Percentiles rank a stretch among this genome's conserved stretches.
Conservation (phyloP, 2,329 filamentous ascomycete species). For the Penicillium sp. region DNA sequence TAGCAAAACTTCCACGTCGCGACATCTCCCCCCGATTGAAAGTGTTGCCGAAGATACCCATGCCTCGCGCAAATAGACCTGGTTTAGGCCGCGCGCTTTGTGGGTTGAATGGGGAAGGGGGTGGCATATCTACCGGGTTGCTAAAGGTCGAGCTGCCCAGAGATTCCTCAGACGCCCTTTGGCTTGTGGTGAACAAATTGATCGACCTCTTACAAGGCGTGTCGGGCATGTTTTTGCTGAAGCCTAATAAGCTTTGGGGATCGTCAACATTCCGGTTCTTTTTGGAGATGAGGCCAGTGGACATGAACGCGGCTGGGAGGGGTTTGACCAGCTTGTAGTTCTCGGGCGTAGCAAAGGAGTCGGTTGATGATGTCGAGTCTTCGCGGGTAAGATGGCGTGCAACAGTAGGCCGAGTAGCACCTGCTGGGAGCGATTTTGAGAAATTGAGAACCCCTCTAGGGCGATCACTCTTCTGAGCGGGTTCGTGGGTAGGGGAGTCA, state of each 20-base stretch:
- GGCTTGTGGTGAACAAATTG: slow-evolving; percentile 69
- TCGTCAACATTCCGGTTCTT: slow-evolving; percentile 84
- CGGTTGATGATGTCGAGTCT: slow-evolving; percentile 53
- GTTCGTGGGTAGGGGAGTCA: slow-evolving; percentile 70
- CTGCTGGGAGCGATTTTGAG: slow-evolving; percentile 76
- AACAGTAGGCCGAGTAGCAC: slow-evolving; percentile 59
- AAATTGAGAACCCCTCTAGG: slow-evolving; percentile 63
- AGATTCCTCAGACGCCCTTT: slow-evolving; percentile 60
- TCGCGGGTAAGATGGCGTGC: slow-evolving; percentile 52
- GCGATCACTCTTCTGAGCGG: slow-evolving; percentile 59
- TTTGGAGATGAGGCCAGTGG: slow-evolving; percentile 93
- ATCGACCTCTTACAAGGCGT: slow-evolving; percentile 92
- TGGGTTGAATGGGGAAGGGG: slow-evolving; percentile 80
- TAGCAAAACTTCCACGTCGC: slow-evolving; percentile 74
- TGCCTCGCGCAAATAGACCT: slow-evolving; percentile 69
- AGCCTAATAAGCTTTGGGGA: slow-evolving; percentile 54
- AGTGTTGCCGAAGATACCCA: slow-evolving; percentile 65
- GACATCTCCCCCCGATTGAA: slow-evolving; percentile 55
- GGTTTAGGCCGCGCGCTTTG: slow-evolving; percentile 65
- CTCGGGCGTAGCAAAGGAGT: slow-evolving; percentile 73
- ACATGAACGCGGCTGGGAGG: slow-evolving; percentile 84
- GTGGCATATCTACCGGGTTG: slow-evolving; percentile 74
- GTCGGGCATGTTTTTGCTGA: slow-evolving; percentile 78
- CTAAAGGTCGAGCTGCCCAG: slow-evolving; percentile 67
- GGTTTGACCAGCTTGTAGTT: slow-evolving; percentile 78